Base-by-base conservation (phyloP, 129 eudicot species). In the Flaveria ramosissima region DNA sequence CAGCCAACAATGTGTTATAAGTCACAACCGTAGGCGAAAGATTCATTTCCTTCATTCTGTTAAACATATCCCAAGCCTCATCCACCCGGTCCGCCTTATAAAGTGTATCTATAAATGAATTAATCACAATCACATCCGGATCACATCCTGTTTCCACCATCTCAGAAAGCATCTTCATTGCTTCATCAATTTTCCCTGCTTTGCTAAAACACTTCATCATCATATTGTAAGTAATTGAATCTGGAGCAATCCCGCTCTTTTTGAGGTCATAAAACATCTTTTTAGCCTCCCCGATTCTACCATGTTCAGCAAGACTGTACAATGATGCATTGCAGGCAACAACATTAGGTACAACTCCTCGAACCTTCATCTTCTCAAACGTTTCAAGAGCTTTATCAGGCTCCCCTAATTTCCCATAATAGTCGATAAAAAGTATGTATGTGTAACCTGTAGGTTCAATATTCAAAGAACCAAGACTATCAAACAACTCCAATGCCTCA, bases 281-380 rank as follows among this genome's bases (percentile, higher is more conserved):
- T 78, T 84, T 87, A 26, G 97, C 96, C 85, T 94, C 97, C 61
- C 81, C 80, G 50, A 94, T 90, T 77, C 96, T 85, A 47, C 97
- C 99, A 17, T 57, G 55, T 66, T 89, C 81, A 50, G 97, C 93
- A 68, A 94, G 96, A 85, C 97, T 83, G 51, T 86, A 94, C 77
- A 94, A 80, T n/a, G 92, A 91, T 39, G 97, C 90, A 88, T 94
- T 94, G 78, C 89, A 94, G 3, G 99, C 93, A 78, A 94, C 97
- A 84, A 89, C 78, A 70, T 81, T 88, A 32, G 99, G 97, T 26
- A 85, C 90, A 76, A 94, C 86, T 32, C 99, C 99, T 48, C 83
- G 86, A 63, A 84, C 80, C 80, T 89, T 94, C 97, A 94, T 94
- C 79, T 81, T 87, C 81, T 94, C 92, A 82, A 91, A 94, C 1